Evolutionary conservation across 1,284 basidiomycete genomes (phyloP), one percentile per base, ranked within the genome.

Genomic region (Amylostereum areolatum): DNA sequence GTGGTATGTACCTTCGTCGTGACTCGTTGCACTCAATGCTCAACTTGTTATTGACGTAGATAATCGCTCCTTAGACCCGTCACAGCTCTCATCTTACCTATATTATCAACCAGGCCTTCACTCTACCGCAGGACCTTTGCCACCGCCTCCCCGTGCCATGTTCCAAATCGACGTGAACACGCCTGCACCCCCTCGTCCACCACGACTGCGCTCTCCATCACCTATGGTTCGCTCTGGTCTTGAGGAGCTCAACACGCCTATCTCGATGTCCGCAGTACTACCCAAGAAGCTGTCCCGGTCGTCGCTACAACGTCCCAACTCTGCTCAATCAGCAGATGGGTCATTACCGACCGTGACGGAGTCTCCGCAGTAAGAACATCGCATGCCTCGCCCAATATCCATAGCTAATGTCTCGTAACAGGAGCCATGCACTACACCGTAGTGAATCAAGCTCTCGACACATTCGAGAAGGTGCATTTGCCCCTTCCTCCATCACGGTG

Each of bases 71-170:
- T 18, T 18, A 18, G 31, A 41, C 32, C 40, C 49, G 24, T 5
- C 35, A 1, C 43, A 34, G 25, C 56, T 59, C 28, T 64, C 64
- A 11, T 61, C 74, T 3, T 85, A 78, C 62, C 64, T 82, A 46
- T 67, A 74, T 56, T 85, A 87, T 59, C 74, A 84, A 53, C 83
- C 81, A 43, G 84, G 82, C 45, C 58, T 83, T 4, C 81, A 88
- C 64, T 72, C 85, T 5, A 85, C 74, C 18, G 84, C 85, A 37
- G 83, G 85, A 1, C 84, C 86, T 39, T 70, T 85, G 54, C 85
- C 85, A 36, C 76, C 78, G 32, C 84, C 83, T 28, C 82, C 84
- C 5, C 70, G 79, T 51, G 71, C 79, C 29, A 63, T 72, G 50
- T 75, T 81, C 52, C 71, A 68, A 51, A 69, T 79, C 30, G 68